phyloP scores from a whole-genome alignment of 192 early-diverging fungal species.

The Backusella tarrabulga region DNA sequence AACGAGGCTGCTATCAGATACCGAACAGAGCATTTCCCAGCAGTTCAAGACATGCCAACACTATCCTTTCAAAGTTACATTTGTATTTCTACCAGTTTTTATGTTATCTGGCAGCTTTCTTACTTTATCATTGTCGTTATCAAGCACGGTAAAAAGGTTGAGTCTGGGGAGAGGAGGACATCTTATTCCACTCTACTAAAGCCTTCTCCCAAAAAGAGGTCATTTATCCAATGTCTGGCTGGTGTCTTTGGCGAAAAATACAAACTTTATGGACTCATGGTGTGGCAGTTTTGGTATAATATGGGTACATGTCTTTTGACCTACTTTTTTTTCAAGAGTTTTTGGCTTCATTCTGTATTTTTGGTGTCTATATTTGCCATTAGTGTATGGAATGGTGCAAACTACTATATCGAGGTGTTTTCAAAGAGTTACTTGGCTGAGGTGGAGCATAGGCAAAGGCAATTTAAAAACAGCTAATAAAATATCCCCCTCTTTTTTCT shows the following conservation, averaged over 20 bases:
- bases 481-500: not conserved
- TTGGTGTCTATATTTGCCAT: constrained; percentile 48
- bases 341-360: constrained; percentile 52
- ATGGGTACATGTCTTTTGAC: constrained; percentile 45
- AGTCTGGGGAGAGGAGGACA: constrained; percentile 45
- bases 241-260: constrained; percentile 46
- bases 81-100: constrained; percentile 15
- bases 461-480: not conserved
- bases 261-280: constrained; percentile 58
- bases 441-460: constrained; percentile 12
- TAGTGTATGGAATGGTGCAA: constrained; percentile 64
- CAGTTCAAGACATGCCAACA: constrained; percentile 36
- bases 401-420: constrained; percentile 71
- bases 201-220: constrained; percentile 33
- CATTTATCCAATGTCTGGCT: constrained; percentile 36
- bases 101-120: constrained; percentile 24
- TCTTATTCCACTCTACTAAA: constrained; percentile 59
- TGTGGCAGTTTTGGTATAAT: constrained; percentile 54
- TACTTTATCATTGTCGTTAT: constrained; percentile 33
- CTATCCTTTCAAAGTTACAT: constrained; percentile 16
- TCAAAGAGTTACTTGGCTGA: constrained; percentile 46
- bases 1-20: constrained; percentile 22
- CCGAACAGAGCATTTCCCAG: constrained; percentile 40
- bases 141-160: constrained; percentile 25
- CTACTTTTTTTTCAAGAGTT: constrained; percentile 47